Evolutionary conservation across 768 basidiomycete genomes (phyloP).

Genomic region (Chalciporus sphaerocephalus): DNA sequence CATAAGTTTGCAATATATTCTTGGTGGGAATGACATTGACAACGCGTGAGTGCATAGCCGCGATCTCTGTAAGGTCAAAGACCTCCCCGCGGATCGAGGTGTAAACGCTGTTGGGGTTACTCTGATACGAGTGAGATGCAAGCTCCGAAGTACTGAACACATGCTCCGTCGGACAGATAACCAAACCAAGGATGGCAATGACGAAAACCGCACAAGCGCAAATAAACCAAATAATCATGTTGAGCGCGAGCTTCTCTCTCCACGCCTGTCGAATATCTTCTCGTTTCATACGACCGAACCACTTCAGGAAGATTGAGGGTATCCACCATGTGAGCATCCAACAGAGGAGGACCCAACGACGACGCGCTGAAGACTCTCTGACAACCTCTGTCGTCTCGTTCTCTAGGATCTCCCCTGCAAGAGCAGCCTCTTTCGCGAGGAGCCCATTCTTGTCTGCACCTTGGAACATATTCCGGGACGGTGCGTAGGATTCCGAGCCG

Average conservation of each 20-base stretch:
- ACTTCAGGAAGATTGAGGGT: constrained; percentile 63
- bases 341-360: constrained; percentile 83
- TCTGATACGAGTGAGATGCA: constrained; percentile 57
- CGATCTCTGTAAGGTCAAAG: constrained; percentile 75
- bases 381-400: constrained; percentile 85
- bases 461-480: constrained; percentile 94
- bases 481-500: constrained; percentile 91
- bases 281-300: constrained; percentile 89
- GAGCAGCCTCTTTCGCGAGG: constrained; percentile 67
- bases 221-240: constrained; percentile 92
- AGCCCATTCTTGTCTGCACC: constrained; percentile 69
- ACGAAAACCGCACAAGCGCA: constrained; percentile 90
- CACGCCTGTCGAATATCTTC: constrained; percentile 92
- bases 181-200: constrained; percentile 76
- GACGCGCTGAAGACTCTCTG: constrained; percentile 74
- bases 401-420: constrained; percentile 82
- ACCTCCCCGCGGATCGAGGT: constrained; percentile 90
- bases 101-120: constrained; percentile 71
- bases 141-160: constrained; percentile 82
- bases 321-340: constrained; percentile 93
- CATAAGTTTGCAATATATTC: constrained; percentile 75
- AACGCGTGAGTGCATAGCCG: constrained; percentile 59
- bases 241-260: constrained; percentile 94
- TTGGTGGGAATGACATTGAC: constrained; percentile 74
- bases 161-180: constrained; percentile 95